Evolutionary conservation across 805 yeast species (phyloP).

Genomic region (Isabelozyma heimii): DNA sequence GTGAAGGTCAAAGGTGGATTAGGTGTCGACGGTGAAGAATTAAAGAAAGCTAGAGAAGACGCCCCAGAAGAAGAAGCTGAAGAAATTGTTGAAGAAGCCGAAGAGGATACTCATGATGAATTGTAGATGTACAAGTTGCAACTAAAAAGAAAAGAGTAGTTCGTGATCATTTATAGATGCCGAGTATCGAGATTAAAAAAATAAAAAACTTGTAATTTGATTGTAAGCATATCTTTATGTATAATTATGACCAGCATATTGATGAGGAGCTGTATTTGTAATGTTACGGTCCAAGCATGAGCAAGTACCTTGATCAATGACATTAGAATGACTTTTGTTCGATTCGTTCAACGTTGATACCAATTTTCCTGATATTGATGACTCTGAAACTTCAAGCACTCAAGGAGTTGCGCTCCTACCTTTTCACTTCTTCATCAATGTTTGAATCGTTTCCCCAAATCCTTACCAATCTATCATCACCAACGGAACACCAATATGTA

Average conservation of each 20-base stretch:
- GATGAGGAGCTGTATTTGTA: no score
- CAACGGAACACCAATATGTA: constrained; percentile 72
- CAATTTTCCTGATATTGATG: neutral
- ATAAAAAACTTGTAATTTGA: no score
- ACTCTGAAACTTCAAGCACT: neutral
- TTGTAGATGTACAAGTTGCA: constrained; percentile 1
- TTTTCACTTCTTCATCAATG: constrained; percentile 6
- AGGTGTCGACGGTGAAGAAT: constrained; percentile 51
- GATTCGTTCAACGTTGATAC: no score
- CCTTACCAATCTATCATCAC: constrained; percentile 73
- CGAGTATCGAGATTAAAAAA: neutral
- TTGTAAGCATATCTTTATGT: no score
- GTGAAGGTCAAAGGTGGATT: constrained; percentile 66
- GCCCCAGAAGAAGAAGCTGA: constrained; percentile 25
- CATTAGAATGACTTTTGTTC: no score
- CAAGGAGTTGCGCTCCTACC: neutral
- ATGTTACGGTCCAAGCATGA: no score
- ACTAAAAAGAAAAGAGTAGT: neutral
- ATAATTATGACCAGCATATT: no score
- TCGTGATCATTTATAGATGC: neutral
- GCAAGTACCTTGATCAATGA: no score
- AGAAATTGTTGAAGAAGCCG: constrained; percentile 20
- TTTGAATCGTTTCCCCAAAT: constrained; percentile 51
- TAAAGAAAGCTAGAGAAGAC: constrained; percentile 19
- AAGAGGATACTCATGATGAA: constrained; percentile 8